phyloP scores from a whole-genome alignment of 73 alveolate species.

The Blepharisma japonicum region DNA sequence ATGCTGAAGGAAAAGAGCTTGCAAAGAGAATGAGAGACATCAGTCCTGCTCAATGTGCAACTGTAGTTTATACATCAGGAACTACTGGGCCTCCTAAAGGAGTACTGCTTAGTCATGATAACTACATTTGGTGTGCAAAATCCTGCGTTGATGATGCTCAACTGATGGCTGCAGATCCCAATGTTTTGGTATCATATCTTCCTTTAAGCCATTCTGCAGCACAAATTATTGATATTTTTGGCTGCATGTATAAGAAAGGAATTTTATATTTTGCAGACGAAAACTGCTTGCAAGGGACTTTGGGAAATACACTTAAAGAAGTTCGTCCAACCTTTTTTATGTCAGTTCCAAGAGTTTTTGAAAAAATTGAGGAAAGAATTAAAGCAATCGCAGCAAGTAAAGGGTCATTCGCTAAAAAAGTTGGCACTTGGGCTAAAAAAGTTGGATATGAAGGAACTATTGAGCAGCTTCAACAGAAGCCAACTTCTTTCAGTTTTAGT shows the following conservation, averaged over 20 bases:
- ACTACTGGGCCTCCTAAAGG: constrained; percentile 90
- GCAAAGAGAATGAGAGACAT: constrained; percentile 3
- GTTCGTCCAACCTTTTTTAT: constrained; percentile 82
- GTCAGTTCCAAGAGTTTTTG: constrained; percentile 91
- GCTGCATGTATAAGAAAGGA: constrained; percentile 44
- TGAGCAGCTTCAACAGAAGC: not conserved
- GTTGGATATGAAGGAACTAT: constrained; percentile 18
- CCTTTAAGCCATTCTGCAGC: constrained; percentile 86
- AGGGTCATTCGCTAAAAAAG: constrained; percentile 10
- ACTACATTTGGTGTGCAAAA: constrained; percentile 35
- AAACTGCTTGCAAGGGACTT: constrained; percentile 81
- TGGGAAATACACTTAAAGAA: constrained; percentile 65
- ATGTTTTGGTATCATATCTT: constrained; percentile 65
- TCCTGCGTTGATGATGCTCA: not conserved
- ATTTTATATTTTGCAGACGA: constrained; percentile 72
- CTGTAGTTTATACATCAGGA: constrained; percentile 82
- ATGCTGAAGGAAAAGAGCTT: not conserved
- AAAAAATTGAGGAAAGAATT: constrained; percentile 77
- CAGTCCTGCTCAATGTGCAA: constrained; percentile 69
- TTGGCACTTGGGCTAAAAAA: constrained; percentile 33
- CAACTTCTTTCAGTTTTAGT: not conserved
- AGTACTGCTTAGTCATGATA: constrained; percentile 85
- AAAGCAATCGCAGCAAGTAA: constrained; percentile 57
- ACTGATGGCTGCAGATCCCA: constrained; percentile 36
- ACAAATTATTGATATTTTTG: constrained; percentile 56